Conservation (phyloP, 2,329 filamentous ascomycete species). For the Pseudocercospora crystallina region DNA sequence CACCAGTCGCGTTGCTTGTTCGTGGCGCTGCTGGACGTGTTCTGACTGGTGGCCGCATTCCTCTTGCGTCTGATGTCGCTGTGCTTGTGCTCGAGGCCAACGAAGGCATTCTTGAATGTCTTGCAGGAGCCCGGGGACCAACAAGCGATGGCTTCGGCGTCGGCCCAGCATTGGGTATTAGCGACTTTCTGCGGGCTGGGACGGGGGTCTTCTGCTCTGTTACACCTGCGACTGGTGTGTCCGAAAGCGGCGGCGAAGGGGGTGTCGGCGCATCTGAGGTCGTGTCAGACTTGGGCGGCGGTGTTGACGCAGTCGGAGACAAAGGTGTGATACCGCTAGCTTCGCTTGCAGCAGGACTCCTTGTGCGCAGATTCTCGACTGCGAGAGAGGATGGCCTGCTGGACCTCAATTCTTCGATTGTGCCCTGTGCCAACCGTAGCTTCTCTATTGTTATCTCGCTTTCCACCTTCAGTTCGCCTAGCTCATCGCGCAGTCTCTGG, state of each 20-base stretch:
- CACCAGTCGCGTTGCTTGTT: constrained; percentile 29
- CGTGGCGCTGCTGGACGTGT: constrained; percentile 32
- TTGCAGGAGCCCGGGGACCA: constrained; percentile 44
- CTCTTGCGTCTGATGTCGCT: constrained; percentile 25
- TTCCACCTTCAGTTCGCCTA: constrained; percentile 91
- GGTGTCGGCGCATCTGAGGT: constrained; percentile 73
- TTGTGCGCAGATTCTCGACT: constrained; percentile 45
- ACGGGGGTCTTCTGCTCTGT: constrained; percentile 41
- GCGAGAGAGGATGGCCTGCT: constrained; percentile 53
- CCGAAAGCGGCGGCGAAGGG: constrained; percentile 90
- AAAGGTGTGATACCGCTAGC: constrained; percentile 71
- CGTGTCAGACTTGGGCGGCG: constrained; percentile 68
- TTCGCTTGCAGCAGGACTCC: constrained; percentile 49
- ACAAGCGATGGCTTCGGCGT: constrained; percentile 53
- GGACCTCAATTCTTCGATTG: constrained; percentile 50
- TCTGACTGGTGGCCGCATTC: constrained; percentile 43
- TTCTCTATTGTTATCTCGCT: constrained; percentile 93
- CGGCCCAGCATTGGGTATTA: constrained; percentile 51
- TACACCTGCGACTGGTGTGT: constrained; percentile 64
- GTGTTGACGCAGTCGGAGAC: constrained; percentile 85
- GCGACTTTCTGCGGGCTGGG: constrained; percentile 43
- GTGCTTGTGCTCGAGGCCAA: constrained; percentile 38
- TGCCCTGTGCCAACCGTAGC: constrained; percentile 68
- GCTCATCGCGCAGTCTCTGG: constrained; percentile 84
- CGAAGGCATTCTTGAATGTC: constrained; percentile 60